A percentile compares a stretch with the other conserved stretches of the same genome.
Conservation (phyloP, 169 alveolate species). For the Theileria luwenshuni region DNA sequence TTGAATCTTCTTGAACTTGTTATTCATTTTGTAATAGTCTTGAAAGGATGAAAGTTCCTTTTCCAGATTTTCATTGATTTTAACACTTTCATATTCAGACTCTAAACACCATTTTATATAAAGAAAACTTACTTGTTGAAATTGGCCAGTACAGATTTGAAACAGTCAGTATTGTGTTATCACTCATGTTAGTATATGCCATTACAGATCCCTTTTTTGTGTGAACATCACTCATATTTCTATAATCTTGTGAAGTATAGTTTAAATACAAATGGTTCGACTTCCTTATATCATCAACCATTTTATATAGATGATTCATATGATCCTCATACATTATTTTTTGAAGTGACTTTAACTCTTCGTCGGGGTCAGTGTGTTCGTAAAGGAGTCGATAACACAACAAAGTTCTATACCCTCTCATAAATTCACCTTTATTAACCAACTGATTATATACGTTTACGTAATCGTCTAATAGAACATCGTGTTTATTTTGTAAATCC, state of each 20-base stretch:
- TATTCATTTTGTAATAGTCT: not conserved
- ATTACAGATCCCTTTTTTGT: too few relatives aligned
- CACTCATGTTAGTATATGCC: not conserved
- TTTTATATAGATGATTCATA: not conserved
- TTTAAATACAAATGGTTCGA: not conserved
- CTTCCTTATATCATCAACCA: not conserved
- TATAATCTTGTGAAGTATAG: not conserved
- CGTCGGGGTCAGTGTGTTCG: not conserved
- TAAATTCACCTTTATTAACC: not conserved
- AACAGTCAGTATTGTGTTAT: not conserved
- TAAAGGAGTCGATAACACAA: not conserved
- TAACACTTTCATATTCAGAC: not conserved
- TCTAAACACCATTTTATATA: too few relatives aligned
- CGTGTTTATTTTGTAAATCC: not conserved
- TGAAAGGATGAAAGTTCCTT: not conserved
- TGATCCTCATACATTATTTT: not conserved
- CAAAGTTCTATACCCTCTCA: not conserved
- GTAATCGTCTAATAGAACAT: not conserved
- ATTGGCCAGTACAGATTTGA: not conserved
- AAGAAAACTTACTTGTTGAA: not conserved
- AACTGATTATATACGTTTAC: not conserved
- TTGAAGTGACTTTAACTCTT: not conserved
- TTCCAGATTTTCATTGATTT: not conserved
- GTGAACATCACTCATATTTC: not conserved
- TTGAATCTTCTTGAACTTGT: not conserved